Conservation (phyloP, 1,284 basidiomycete species). For the Melanopsichium pennsylvanicum region DNA sequence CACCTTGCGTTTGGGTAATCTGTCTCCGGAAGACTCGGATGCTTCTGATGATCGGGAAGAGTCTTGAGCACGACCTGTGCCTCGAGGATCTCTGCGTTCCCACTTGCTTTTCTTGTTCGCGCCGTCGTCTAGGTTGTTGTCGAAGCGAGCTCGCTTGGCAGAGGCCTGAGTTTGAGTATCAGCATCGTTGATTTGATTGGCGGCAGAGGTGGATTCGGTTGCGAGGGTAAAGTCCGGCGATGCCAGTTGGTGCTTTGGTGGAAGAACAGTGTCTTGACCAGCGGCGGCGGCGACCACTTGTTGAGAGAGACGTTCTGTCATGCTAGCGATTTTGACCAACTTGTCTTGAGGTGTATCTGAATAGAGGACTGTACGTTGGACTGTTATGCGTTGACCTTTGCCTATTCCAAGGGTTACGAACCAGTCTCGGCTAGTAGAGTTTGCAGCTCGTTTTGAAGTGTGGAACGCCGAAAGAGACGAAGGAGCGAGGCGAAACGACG, state of each 20-base stretch:
- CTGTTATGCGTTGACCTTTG: slow-evolving; percentile 28
- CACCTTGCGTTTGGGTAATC: slow-evolving; percentile 71
- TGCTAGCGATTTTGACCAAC: slow-evolving; percentile 22
- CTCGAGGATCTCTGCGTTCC: slow-evolving; percentile 37
- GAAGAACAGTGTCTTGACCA: background rate
- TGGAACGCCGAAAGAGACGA: too few species aligned
- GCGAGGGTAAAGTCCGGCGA: too few species aligned
- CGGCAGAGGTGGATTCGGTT: background rate
- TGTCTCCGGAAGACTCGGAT: slow-evolving; percentile 2
- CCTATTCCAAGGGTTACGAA: slow-evolving; percentile 25
- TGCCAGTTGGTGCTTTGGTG: slow-evolving; percentile 17
- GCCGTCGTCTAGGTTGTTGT: background rate
- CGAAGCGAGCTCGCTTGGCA: slow-evolving; percentile 29
- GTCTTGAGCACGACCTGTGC: slow-evolving; percentile 14
- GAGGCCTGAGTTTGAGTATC: background rate
- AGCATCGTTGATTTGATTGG: background rate
- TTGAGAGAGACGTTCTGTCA: slow-evolving; percentile 20
- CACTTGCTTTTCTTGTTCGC: slow-evolving; percentile 22
- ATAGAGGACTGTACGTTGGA: slow-evolving; percentile 23
- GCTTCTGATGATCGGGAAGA: background rate
- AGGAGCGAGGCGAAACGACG: too few species aligned
- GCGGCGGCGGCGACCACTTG: slow-evolving; percentile 10
- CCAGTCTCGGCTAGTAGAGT: slow-evolving; percentile 8
- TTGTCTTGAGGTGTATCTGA: slow-evolving; percentile 28
- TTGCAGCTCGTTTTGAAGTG: background rate